phyloP scores from a whole-genome alignment of 805 yeast genomes.

The Candida sphagnicola region DNA sequence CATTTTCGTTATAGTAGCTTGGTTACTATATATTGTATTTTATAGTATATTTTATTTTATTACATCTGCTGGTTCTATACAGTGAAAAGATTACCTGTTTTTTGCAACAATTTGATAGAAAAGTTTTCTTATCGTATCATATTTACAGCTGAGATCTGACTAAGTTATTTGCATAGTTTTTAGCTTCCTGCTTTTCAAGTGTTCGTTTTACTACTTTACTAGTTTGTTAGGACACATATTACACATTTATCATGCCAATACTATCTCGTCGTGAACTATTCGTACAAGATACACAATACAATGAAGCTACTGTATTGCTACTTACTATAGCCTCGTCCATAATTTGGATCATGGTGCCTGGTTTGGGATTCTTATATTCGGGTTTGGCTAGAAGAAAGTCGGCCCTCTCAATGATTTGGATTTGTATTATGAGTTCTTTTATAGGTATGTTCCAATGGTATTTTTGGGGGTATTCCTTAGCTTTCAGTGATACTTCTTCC shows the following conservation, averaged over 20 bases:
- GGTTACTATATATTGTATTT: too few relatives aligned
- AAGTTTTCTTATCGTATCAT: too few relatives aligned
- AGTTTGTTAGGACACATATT: too few relatives aligned
- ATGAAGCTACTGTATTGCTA: conserved; percentile 28
- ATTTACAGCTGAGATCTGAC: too few relatives aligned
- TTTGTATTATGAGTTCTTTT: conserved; percentile 66
- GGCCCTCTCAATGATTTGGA: conserved; percentile 85
- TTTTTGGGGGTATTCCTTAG: conserved; percentile 96
- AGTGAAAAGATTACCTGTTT: too few relatives aligned
- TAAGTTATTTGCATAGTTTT: too few relatives aligned
- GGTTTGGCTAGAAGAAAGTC: conserved; percentile 88
- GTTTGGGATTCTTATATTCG: conserved; percentile 86
- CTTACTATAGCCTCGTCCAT: conserved; percentile 61
- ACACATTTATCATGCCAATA: conserved; percentile 5
- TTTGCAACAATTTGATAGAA: too few relatives aligned
- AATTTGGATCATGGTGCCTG: conserved; percentile 92
- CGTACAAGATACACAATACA: conserved; percentile 29
- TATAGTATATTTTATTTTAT: too few relatives aligned
- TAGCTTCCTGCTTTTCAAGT: too few relatives aligned
- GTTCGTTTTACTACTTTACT: too few relatives aligned
- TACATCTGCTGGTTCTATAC: too few relatives aligned
- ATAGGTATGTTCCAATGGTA: conserved; percentile 89
- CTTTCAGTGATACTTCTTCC: conserved; percentile 75
- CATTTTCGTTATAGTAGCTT: too few relatives aligned
- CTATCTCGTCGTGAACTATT: conserved; percentile 30